phyloP scores from a whole-genome alignment of 2,329 filamentous ascomycete species.

The Knoxdaviesia capensis region DNA sequence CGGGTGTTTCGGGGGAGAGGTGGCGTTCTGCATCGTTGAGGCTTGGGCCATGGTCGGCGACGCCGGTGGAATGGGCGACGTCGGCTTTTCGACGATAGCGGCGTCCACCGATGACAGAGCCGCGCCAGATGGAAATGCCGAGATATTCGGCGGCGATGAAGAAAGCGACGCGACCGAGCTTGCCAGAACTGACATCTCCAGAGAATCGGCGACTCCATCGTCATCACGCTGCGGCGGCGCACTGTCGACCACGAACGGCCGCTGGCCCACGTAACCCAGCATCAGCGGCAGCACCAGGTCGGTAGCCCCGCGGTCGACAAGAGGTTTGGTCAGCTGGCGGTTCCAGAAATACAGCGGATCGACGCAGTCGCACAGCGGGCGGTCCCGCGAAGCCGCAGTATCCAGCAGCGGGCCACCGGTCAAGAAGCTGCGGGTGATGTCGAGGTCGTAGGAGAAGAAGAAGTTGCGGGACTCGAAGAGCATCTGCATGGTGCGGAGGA shows the following conservation, averaged over 20 bases:
- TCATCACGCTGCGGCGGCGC: conserved; percentile 33
- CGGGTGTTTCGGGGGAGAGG: too few relatives aligned
- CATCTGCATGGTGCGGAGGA: conserved; percentile 66
- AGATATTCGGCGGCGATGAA: background rate
- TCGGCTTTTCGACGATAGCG: conserved; percentile 10
- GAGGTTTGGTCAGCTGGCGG: conserved; percentile 47
- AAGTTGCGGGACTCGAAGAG: conserved; percentile 76
- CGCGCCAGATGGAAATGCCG: background rate
- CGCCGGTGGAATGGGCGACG: background rate
- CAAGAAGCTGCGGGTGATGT: conserved; percentile 52
- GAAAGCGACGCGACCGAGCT: conserved; percentile 6
- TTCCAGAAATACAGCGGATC: conserved; percentile 90
- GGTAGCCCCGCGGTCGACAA: conserved; percentile 55
- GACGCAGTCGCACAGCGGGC: conserved; percentile 50
- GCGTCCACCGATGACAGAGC: background rate
- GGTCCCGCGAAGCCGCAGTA: conserved; percentile 6
- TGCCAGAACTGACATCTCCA: conserved; percentile 22
- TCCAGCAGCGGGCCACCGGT: background rate
- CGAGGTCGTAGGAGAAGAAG: conserved; percentile 88
- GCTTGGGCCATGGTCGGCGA: background rate
- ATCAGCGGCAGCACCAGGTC: conserved; percentile 61
- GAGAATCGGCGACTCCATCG: conserved; percentile 20
- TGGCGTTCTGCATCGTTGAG: too few relatives aligned
- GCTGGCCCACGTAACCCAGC: conserved; percentile 86
- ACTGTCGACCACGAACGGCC: conserved; percentile 53